These are phyloP conservation scores for Solanum chiquidenum DNA, from an alignment of 257 asterid species.

Conservation along the genomic window DNA sequence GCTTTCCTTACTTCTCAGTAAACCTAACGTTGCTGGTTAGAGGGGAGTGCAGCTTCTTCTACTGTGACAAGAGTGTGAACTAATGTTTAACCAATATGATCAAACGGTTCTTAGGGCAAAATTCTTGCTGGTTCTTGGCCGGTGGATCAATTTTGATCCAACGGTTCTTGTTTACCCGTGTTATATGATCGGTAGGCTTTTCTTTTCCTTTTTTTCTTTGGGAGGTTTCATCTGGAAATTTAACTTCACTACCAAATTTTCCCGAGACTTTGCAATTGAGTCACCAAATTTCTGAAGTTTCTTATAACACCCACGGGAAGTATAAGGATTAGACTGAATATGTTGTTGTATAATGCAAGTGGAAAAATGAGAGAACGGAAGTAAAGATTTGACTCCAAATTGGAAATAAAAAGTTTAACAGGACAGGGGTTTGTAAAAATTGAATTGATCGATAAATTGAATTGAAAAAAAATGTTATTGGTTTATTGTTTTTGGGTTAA, in stretches of 20 bases:
- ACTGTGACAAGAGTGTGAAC: background rate
- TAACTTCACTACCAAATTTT: background rate
- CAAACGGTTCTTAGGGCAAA: background rate
- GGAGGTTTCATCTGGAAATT: background rate
- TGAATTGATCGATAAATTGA: background rate
- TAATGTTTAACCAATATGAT: background rate
- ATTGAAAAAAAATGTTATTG: too few relatives aligned
- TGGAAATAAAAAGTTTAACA: background rate
- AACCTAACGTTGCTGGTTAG: slow-evolving; percentile 1
- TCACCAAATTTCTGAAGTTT: background rate
- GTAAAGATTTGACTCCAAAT: background rate
- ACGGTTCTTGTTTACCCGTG: background rate
- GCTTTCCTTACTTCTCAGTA: background rate
- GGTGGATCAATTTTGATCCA: background rate
- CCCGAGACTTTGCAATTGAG: background rate
- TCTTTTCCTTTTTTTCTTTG: background rate
- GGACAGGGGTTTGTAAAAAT: background rate
- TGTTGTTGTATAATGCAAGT: too few relatives aligned
- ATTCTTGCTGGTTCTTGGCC: background rate
- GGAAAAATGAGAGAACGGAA: background rate
- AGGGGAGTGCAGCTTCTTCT: background rate
- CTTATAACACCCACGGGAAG: background rate
- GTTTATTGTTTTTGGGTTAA: too few relatives aligned
- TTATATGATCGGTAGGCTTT: background rate
- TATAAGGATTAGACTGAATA: background rate